A percentile compares a stretch with the other conserved stretches of the same genome.
These are phyloP conservation scores for Boletus huronensis DNA, from an alignment of 768 basidiomycete species.

Conservation along the genomic window DNA sequence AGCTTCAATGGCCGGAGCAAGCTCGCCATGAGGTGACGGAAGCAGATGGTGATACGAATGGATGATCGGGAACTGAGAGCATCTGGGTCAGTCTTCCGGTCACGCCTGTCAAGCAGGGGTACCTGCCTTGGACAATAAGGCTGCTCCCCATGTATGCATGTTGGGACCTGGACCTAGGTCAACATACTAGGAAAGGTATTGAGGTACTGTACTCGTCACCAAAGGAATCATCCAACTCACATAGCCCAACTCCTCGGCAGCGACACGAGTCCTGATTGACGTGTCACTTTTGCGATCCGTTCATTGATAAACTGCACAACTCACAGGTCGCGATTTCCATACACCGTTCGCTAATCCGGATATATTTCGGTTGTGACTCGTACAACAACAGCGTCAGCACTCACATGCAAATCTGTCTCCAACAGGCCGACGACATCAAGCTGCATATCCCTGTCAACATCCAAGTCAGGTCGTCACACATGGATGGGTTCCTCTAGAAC, in stretches of 20 bases:
- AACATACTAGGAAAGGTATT: slow-evolving; percentile 53
- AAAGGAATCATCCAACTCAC: slow-evolving; percentile 41
- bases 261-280: slow-evolving; percentile 60
- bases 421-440: slow-evolving; percentile 82
- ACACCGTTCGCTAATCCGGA: slow-evolving; percentile 54
- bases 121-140: slow-evolving; percentile 69
- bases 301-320: slow-evolving; percentile 10
- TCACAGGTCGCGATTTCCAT: slow-evolving; percentile 83
- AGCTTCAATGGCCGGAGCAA: slow-evolving; percentile 88
- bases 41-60: slow-evolving; percentile 82
- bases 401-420: slow-evolving; percentile 82
- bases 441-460: slow-evolving; percentile 61
- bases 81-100: neutral
- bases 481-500: neutral
- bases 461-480: neutral
- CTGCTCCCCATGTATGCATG: slow-evolving; percentile 87
- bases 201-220: slow-evolving; percentile 2
- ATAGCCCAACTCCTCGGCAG: slow-evolving; percentile 76
- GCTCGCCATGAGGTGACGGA: slow-evolving; percentile 81
- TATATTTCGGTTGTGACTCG: neutral
- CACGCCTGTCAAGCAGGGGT: neutral
- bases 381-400: slow-evolving; percentile 22
- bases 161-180: slow-evolving; percentile 89
- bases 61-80: slow-evolving; percentile 75
- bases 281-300: slow-evolving; percentile 1